A percentile compares a stretch with the other conserved stretches of the same genome.
Conservation (phyloP, 2,329 filamentous ascomycete species). For the Raffaelea ambrosiae region DNA sequence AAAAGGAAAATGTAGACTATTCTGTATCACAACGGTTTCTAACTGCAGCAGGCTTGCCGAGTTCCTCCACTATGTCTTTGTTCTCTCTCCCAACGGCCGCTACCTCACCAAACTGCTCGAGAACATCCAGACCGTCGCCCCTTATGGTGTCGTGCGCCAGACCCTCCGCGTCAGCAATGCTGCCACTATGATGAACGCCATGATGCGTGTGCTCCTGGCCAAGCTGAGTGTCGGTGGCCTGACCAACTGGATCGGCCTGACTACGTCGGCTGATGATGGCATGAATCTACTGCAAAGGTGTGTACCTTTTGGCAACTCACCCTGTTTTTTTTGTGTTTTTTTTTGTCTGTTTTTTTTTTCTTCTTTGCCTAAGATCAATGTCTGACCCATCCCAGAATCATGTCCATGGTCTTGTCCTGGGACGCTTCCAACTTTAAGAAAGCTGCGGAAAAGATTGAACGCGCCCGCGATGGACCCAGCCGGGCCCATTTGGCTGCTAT, state of each 20-base stretch:
- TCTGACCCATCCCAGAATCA: slow-evolving; percentile 49
- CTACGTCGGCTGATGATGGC: slow-evolving; percentile 62
- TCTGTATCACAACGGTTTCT: too few relatives aligned
- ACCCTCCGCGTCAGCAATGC: slow-evolving; percentile 70
- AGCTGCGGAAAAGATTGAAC: slow-evolving; percentile 55
- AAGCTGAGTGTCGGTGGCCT: slow-evolving; percentile 67
- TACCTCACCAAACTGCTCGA: slow-evolving; percentile 64
- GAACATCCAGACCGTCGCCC: slow-evolving; percentile 61
- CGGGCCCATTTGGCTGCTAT: slow-evolving; percentile 56
- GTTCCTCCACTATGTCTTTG: slow-evolving; percentile 64
- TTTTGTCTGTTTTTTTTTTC: background rate
- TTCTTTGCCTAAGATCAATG: slow-evolving; percentile 1
- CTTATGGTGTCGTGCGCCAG: slow-evolving; percentile 64
- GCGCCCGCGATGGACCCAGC: slow-evolving; percentile 45
- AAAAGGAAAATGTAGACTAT: too few relatives aligned
- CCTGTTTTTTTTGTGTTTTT: background rate
- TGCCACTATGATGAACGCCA: slow-evolving; percentile 70
- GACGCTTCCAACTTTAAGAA: slow-evolving; percentile 64
- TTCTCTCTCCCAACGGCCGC: slow-evolving; percentile 66
- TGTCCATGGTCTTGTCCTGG: slow-evolving; percentile 64
- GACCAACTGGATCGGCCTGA: slow-evolving; percentile 73
- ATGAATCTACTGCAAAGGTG: slow-evolving; percentile 68
- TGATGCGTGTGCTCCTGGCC: slow-evolving; percentile 65
- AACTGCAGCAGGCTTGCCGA: slow-evolving; percentile 51
- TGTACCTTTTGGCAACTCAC: too few relatives aligned